These are phyloP conservation scores for Hemisphaericaspora xylanilytica DNA, from an alignment of 1,139 yeast genomes.

Conservation along the genomic window DNA sequence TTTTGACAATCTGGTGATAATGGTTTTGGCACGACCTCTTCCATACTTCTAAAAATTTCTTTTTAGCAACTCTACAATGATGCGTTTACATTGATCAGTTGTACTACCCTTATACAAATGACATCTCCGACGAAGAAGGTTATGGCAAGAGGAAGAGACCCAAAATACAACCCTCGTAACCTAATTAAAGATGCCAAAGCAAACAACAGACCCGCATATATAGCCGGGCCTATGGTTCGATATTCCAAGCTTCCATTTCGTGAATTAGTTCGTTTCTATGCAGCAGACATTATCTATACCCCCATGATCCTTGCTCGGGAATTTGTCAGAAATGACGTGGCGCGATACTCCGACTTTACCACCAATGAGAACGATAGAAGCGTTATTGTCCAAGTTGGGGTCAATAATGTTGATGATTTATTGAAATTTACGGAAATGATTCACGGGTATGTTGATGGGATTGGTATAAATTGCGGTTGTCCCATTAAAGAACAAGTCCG, in stretches of 20 bases:
- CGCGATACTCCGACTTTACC: conserved; percentile 80
- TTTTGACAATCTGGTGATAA: too few species aligned
- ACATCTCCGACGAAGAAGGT: neutral
- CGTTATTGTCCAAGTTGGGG: conserved; percentile 87
- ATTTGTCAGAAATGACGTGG: conserved; percentile 80
- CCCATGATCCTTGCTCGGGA: conserved; percentile 97
- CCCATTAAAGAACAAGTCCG: conserved; percentile 93
- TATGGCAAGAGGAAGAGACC: neutral
- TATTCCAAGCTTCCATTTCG: conserved; percentile 93
- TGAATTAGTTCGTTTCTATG: conserved; percentile 69
- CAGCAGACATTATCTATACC: conserved; percentile 81
- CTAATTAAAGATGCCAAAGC: conserved; percentile 21
- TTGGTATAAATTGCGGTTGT: conserved; percentile 96
- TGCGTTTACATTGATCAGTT: too few species aligned
- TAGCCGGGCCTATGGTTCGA: conserved; percentile 97
- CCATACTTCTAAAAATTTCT: neutral
- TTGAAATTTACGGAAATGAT: conserved; percentile 83
- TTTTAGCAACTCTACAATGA: neutral
- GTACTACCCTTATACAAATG: neutral
- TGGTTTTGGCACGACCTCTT: neutral
- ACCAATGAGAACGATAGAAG: conserved; percentile 70
- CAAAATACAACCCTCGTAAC: conserved; percentile 15
- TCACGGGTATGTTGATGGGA: conserved; percentile 88
- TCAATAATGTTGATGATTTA: conserved; percentile 81
- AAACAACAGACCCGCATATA: conserved; percentile 55